Conservation (phyloP, 176 grass and related monocot species). For the Juncus effusus region DNA sequence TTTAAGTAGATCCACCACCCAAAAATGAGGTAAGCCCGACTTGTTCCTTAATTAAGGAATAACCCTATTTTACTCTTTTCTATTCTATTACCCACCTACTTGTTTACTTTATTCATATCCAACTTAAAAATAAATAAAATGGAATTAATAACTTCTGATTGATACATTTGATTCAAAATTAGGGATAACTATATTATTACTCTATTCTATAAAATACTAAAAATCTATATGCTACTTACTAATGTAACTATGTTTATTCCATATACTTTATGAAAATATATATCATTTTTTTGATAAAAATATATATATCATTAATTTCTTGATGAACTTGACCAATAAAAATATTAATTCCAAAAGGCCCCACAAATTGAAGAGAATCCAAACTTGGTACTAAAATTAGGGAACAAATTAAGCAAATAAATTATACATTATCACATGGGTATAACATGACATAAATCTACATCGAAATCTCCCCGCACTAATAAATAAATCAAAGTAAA, state of each 20-base stretch:
- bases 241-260: no score
- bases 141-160: no score
- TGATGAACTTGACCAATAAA: background rate
- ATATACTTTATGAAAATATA: no score
- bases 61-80: background rate
- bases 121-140: no score
- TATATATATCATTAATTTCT: no score
- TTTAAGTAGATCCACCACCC: conserved; percentile 27
- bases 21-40: conserved; percentile 19
- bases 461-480: conserved; percentile 1
- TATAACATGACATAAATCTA: conserved; percentile 24
- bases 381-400: conserved; percentile 19
- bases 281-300: no score
- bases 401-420: conserved; percentile 24
- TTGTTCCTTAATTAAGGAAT: conserved; percentile 17
- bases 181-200: background rate
- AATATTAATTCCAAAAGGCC: background rate
- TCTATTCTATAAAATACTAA: no score
- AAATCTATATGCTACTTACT: no score
- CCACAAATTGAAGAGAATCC: background rate
- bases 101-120: no score
- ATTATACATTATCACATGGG: conserved; percentile 24
- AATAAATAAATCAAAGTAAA: conserved; percentile 11
- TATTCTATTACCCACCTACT: no score
- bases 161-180: background rate